Evolutionary conservation across 768 basidiomycete genomes (phyloP), one percentile per base, ranked within the genome.

Genomic region (Trametes villosa): DNA sequence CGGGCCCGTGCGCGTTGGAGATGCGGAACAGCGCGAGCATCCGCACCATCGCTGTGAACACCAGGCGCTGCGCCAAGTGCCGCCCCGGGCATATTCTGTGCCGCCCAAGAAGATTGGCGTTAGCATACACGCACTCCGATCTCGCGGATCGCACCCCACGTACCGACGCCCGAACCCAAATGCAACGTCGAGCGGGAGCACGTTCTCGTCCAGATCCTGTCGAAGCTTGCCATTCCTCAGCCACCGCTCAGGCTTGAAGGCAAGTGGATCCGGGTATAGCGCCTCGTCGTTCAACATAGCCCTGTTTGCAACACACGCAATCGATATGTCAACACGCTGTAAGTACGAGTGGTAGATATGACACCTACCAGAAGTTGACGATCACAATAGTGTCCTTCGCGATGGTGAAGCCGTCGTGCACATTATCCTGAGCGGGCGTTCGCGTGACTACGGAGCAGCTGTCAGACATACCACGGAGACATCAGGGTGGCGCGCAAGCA

Each of bases 261-360:
- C 31, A 24, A 52, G 52, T 1, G 77, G 77, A 40, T 77, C 64
- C 5, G 66, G 59, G 56, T 75, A 78, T 15, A 67, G 57, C 18
- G 34, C 36, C 33, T 83, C 76, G 66, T 88, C 85, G 65, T 83
- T 83, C 12, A 80, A 74, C 52, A 87, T 76, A 12, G 51, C 63
- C 63, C 66, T 67, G 27, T 18, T 12, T 2, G 17, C 13, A 11
- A 9, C 27, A 24, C 4, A 17, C n/a, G 4, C 27, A 33, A 29
- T 4, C 36, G 20, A 27, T 9, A 41, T 55, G 36, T 38, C 36
- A 38, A 15, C 36, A 15, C 36, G 4, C 13, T 9, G 8, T 4
- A 18, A 15, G 31, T 15, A 18, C 29, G 17, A 6, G 18, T 31
- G 29, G n/a, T 30, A 44, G 18, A 18, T 18, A 26, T 22, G 20